Conservation (phyloP, 768 basidiomycete species). For the Phylloporus sp. region DNA sequence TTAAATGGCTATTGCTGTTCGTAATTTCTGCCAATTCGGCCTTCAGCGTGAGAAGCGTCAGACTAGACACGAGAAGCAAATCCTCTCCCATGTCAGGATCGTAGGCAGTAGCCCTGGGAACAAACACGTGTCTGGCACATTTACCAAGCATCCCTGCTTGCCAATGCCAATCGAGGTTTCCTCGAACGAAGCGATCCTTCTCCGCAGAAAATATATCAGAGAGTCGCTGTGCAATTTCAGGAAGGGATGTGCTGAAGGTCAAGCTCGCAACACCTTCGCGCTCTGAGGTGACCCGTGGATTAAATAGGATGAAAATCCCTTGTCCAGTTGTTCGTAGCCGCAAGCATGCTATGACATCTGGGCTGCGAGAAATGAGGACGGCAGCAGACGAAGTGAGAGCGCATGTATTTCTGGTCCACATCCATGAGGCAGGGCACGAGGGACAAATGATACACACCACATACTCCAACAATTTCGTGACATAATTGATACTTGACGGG, state of each 20-base stretch:
- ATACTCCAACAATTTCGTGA: conserved; percentile 24
- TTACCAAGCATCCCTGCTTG: conserved; percentile 52
- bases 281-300: conserved; percentile 51
- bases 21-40: conserved; percentile 40
- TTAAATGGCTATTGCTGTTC: conserved; percentile 22
- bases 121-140: conserved; percentile 53
- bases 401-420: conserved; percentile 21
- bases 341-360: conserved; percentile 54
- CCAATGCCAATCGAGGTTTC: conserved; percentile 52
- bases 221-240: conserved; percentile 39
- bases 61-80: conserved; percentile 45
- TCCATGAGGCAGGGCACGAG: neutral
- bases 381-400: conserved; percentile 21
- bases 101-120: conserved; percentile 28
- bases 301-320: conserved; percentile 54
- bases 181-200: conserved; percentile 31
- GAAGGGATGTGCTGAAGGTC: conserved; percentile 44
- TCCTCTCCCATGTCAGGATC: conserved; percentile 25
- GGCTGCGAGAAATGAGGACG: conserved; percentile 54
- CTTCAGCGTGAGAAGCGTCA: conserved; percentile 41
- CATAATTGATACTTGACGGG: conserved; percentile 31
- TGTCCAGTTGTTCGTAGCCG: conserved; percentile 21
- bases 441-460: neutral
- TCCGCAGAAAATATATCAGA: conserved; percentile 43
- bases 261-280: conserved; percentile 52